Percentiles rank a stretch among this genome's conserved stretches.
Conservation (phyloP, 345 rosid species). For the Eucalyptus sp. region DNA sequence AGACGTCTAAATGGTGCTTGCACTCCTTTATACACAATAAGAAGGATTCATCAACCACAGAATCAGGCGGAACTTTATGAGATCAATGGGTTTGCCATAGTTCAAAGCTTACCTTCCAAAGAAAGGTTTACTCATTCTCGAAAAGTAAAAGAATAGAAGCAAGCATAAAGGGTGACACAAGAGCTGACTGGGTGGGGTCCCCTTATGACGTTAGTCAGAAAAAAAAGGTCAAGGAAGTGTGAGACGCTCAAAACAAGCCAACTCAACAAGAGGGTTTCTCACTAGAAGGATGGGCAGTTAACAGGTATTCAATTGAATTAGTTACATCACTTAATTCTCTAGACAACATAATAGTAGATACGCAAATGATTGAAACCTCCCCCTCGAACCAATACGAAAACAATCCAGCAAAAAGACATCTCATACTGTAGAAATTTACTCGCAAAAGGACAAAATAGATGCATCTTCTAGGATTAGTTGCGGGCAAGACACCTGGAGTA, state of each 20-base stretch:
- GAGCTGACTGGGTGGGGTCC: background rate
- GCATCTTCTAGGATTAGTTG: background rate
- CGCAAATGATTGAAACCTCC: background rate
- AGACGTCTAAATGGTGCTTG: background rate
- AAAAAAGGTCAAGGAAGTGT: background rate
- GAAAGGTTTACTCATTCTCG: background rate
- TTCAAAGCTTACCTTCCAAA: background rate
- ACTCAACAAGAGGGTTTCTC: background rate
- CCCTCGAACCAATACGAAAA: background rate
- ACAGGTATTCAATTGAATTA: background rate
- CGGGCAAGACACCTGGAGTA: conserved; percentile 66
- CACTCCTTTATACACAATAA: background rate
- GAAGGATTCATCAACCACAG: background rate
- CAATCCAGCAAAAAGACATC: background rate
- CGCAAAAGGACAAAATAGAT: background rate
- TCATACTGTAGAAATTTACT: background rate
- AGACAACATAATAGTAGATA: too few relatives aligned
- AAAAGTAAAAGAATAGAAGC: background rate
- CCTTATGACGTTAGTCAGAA: background rate
- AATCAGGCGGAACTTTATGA: background rate
- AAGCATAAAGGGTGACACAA: background rate
- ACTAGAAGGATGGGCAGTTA: background rate
- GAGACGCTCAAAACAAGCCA: background rate
- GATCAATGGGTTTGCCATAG: background rate
- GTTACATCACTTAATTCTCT: background rate